Percentiles rank a stretch among this genome's conserved stretches.
Evolutionary conservation across 2,329 filamentous ascomycete species (phyloP).

Genomic region (Fonsecaea erecta): DNA sequence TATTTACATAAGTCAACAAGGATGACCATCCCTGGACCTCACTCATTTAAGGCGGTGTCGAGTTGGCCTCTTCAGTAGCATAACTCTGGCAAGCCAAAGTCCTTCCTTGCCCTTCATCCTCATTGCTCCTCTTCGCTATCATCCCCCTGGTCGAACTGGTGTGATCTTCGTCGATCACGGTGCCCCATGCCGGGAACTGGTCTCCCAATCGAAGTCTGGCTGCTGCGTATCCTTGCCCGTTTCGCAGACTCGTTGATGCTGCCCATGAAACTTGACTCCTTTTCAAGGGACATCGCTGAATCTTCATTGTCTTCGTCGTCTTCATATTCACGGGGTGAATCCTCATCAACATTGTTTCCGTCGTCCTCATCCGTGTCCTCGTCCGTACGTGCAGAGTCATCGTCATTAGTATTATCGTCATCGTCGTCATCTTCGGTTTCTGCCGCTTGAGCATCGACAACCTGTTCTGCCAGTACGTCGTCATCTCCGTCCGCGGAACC

Average conservation of each 20-base stretch:
- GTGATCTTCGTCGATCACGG: not conserved
- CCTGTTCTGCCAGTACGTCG: not conserved
- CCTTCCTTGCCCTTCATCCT: too few species aligned
- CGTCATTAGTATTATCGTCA: not conserved
- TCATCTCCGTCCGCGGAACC: conserved; percentile 4
- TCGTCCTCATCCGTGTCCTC: conserved; percentile 3
- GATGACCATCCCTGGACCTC: too few species aligned
- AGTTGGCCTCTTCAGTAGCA: not conserved
- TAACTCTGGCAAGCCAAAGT: not conserved
- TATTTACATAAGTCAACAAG: too few species aligned
- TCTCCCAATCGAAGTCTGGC: not conserved
- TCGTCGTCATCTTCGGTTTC: conserved; percentile 4
- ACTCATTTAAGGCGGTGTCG: too few species aligned
- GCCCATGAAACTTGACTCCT: conserved; percentile 20
- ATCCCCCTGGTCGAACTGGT: not conserved
- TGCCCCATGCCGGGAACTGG: not conserved
- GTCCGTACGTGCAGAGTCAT: conserved; percentile 7
- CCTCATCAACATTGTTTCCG: conserved; percentile 5
- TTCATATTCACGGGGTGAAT: not conserved
- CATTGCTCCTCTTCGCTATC: not conserved
- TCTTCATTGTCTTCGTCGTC: not conserved
- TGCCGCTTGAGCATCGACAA: conserved; percentile 1
- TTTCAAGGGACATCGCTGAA: not conserved
- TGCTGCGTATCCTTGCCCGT: conserved; percentile 11
- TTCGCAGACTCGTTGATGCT: conserved; percentile 29